These are phyloP conservation scores for Debaryomyces robertsiae DNA, from an alignment of 1,139 yeast genomes.

Conservation along the genomic window DNA sequence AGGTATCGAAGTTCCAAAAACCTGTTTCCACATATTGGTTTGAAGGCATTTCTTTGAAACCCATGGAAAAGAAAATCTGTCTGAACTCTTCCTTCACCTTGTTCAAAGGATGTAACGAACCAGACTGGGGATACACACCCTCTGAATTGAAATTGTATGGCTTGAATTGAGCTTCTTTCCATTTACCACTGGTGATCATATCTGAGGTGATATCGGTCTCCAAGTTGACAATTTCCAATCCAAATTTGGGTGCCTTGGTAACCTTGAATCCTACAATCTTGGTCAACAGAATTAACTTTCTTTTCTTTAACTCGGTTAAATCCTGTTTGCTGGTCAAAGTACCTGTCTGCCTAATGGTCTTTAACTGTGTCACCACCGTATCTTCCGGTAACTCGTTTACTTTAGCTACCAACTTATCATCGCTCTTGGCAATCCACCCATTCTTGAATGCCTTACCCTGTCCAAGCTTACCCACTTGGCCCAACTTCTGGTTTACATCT, in stretches of 20 bases:
- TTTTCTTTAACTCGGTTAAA: slow-evolving; percentile 84
- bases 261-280: slow-evolving; percentile 78
- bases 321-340: slow-evolving; percentile 62
- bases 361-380: slow-evolving; percentile 65
- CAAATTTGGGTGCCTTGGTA: slow-evolving; percentile 80
- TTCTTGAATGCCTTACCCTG: slow-evolving; percentile 98
- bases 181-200: slow-evolving; percentile 77
- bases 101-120: slow-evolving; percentile 94
- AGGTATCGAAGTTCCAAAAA: slow-evolving; percentile 97
- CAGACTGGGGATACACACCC: slow-evolving; percentile 83
- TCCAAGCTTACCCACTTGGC: slow-evolving; percentile 84
- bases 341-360: slow-evolving; percentile 60
- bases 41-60: slow-evolving; percentile 98
- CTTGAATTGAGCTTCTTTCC: slow-evolving; percentile 86
- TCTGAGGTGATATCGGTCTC: slow-evolving; percentile 96
- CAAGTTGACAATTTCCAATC: slow-evolving; percentile 72
- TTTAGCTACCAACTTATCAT: slow-evolving; percentile 72
- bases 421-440: slow-evolving; percentile 92
- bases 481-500: slow-evolving; percentile 78
- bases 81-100: slow-evolving; percentile 97
- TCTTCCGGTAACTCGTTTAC: slow-evolving; percentile 59
- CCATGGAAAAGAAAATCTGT: slow-evolving; percentile 96
- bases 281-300: slow-evolving; percentile 76
- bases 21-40: slow-evolving; percentile 97
- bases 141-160: slow-evolving; percentile 96